Evolutionary conservation across 1,139 yeast genomes (phyloP), one percentile per base, ranked within the genome.

Genomic region (Debaryomyces nepalensis): DNA sequence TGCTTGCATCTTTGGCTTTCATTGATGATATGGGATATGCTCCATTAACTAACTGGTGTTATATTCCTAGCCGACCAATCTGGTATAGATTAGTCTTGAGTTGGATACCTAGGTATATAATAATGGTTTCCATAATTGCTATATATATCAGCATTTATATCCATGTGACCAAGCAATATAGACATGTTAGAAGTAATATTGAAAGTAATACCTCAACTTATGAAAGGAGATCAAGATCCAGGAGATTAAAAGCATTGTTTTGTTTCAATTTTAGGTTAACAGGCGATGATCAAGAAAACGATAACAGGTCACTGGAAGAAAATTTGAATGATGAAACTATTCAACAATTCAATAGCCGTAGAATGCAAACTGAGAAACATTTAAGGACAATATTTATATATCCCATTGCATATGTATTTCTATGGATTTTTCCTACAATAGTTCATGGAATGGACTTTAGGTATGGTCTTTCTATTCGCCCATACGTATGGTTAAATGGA

Each of bases 361-460:
- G 87, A 50, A 62, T 73, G 24, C 75, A 79, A 51, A 87, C 88
- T 43, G 82, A 84, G 56, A 82, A 82, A 46, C 96, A 89, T 62
- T 82, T 87, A 75, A 82, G 82, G 51, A 74, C 86, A n/a, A 84
- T 89, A 38, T 88, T 89, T 61, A 75, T 89, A 32, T 89, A 89
- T 59, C 97, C 97, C 1, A 67, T 84, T 26, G 85, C 96, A 1
- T 89, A 88, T 59, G 71, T 87, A 42, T 70, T 87, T 26, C 65
- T 88, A 37, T 89, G 96, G 96, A 59, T 84, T n/a, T 82, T 87
- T 49, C 96, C 97, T 0, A 77, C 87, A 47, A 75, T 84, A 9
- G 74, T 81, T 31, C 87, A 86, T 55, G 71, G 81, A 38, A 71
- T 87, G 8, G 87, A 82, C 57, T 58, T 72, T 48, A 64, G 67